Evolutionary conservation across 805 yeast genomes (phyloP).

Genomic region (Monosporozyma siamensis): DNA sequence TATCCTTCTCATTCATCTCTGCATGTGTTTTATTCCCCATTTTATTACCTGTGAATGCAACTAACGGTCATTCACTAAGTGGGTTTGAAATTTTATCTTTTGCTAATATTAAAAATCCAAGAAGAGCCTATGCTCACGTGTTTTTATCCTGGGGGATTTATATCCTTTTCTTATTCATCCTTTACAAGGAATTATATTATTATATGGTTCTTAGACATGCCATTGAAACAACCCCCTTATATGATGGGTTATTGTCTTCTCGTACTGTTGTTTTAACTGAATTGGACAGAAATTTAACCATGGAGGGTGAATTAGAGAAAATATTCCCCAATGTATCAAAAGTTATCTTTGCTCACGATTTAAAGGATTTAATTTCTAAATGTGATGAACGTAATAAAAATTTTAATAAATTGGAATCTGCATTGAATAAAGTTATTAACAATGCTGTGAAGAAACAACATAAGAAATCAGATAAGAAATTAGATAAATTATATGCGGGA

Average conservation of each 20-base stretch:
- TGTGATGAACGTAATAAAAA: slow-evolving; percentile 57
- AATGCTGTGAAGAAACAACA: slow-evolving; percentile 50
- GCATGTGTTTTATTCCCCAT: slow-evolving; percentile 56
- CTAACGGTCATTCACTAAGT: slow-evolving; percentile 44
- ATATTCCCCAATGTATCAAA: slow-evolving; percentile 55
- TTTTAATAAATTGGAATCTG: slow-evolving; percentile 51
- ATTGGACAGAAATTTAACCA: slow-evolving; percentile 40
- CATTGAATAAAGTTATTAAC: slow-evolving; percentile 49
- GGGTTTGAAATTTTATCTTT: slow-evolving; percentile 62
- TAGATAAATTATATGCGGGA: slow-evolving; percentile 21
- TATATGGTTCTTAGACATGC: slow-evolving; percentile 67
- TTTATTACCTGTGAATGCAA: slow-evolving; percentile 64
- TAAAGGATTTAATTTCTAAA: slow-evolving; percentile 44
- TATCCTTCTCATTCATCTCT: slow-evolving; percentile 42
- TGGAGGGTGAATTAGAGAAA: slow-evolving; percentile 43
- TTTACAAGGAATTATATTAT: slow-evolving; percentile 66
- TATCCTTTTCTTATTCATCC: slow-evolving; percentile 53
- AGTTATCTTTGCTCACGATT: slow-evolving; percentile 57
- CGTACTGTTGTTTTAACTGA: slow-evolving; percentile 68
- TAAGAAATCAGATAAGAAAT: slow-evolving; percentile 48
- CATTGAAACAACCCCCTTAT: slow-evolving; percentile 60
- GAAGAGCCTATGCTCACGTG: slow-evolving; percentile 64
- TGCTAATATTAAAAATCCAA: slow-evolving; percentile 52
- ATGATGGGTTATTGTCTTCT: slow-evolving; percentile 59
- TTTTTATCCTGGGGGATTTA: slow-evolving; percentile 68